These are phyloP conservation scores for Podaxis sp. DNA, from an alignment of 768 basidiomycete species.

Conservation along the genomic window DNA sequence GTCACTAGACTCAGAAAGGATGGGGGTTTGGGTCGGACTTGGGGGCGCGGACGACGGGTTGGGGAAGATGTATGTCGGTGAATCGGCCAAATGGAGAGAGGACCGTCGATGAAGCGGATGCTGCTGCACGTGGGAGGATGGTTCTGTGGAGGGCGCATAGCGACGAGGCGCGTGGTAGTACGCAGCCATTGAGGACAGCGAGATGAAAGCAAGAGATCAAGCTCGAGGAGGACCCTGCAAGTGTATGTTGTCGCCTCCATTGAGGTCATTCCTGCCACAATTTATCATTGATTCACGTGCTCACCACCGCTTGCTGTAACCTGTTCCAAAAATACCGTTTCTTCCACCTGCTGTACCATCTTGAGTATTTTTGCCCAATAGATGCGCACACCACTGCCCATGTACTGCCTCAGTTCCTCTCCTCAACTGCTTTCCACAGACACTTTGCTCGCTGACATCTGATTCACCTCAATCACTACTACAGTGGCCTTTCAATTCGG, in stretches of 20 bases:
- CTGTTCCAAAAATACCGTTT: background rate
- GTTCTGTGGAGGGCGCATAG: background rate
- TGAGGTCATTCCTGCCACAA: background rate
- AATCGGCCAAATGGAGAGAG: background rate
- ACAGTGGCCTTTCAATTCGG: background rate
- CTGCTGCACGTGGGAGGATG: background rate
- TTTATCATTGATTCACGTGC: background rate
- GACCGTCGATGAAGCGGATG: background rate
- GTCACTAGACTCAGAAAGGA: conserved; percentile 9
- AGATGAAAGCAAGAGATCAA: background rate
- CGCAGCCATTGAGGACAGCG: background rate
- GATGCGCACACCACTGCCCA: background rate
- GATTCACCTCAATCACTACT: background rate
- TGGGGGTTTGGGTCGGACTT: conserved; percentile 19
- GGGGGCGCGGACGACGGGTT: conserved; percentile 19
- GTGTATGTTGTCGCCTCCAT: background rate
- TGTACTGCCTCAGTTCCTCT: conserved; percentile 3
- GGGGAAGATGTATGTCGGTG: conserved; percentile 21
- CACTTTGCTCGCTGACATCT: background rate
- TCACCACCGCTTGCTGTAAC: background rate
- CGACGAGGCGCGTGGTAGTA: background rate
- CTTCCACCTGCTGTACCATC: background rate
- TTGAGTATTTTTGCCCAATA: background rate
- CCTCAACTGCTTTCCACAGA: background rate
- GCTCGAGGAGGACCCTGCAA: background rate